Conservation (phyloP, 169 alveolate species). For the Plasmodium reichenowi region DNA sequence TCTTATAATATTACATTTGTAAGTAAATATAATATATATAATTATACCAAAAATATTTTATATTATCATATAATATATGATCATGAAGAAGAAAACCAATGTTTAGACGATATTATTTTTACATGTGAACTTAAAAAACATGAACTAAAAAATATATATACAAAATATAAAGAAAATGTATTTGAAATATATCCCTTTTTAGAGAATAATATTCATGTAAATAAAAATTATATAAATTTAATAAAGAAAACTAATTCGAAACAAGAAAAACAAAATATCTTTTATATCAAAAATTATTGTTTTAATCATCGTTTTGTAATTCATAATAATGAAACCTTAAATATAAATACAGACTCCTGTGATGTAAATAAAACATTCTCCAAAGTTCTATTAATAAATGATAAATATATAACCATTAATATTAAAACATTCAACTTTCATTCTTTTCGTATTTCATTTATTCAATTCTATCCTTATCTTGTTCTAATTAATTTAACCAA, state of each 20-base stretch:
- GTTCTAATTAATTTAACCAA: conserved; percentile 41
- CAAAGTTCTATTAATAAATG: conserved; percentile 26
- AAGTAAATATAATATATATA: conserved; percentile 32
- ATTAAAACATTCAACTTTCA: conserved; percentile 29
- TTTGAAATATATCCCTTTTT: conserved; percentile 16
- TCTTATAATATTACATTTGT: conserved; percentile 20
- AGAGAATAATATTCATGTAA: background rate
- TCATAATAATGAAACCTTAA: background rate
- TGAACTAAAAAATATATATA: conserved; percentile 18
- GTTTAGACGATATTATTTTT: conserved; percentile 12
- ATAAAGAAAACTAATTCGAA: conserved; percentile 5
- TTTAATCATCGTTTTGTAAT: conserved; percentile 34
- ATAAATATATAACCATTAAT: conserved; percentile 25
- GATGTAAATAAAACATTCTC: conserved; percentile 23
- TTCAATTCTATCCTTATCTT: conserved; percentile 50
- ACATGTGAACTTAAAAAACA: conserved; percentile 32
- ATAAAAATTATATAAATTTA: background rate
- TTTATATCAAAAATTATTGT: conserved; percentile 47
- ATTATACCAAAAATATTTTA: conserved; percentile 27
- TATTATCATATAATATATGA: conserved; percentile 16
- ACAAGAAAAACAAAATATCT: conserved; percentile 13
- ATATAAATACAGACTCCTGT: background rate
- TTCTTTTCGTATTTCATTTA: conserved; percentile 14
- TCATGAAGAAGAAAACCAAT: conserved; percentile 21
- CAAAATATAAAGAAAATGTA: conserved; percentile 3